A percentile compares a stretch with the other conserved stretches of the same genome.
Evolutionary conservation across 179 eudicot genomes (phyloP).

Genomic region (Dionaea muscipula): DNA sequence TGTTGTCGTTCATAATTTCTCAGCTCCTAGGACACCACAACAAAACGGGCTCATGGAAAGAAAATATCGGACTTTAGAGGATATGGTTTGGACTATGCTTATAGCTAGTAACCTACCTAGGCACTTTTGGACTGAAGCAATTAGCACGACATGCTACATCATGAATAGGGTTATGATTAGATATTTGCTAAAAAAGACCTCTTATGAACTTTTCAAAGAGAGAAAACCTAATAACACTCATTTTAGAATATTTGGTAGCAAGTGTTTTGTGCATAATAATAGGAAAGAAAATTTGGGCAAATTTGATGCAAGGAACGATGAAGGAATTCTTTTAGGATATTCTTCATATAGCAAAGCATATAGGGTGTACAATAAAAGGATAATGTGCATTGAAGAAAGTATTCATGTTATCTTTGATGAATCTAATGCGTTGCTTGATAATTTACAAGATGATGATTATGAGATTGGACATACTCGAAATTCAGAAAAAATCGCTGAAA

Average conservation of each 20-base stretch:
- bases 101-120: neutral
- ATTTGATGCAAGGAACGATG: conserved; percentile 2
- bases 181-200: neutral
- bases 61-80: neutral
- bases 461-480: neutral
- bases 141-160: neutral
- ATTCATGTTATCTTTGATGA: neutral
- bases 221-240: neutral
- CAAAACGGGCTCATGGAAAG: neutral
- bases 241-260: conserved; percentile 2
- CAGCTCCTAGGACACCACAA: conserved; percentile 1
- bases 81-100: conserved; percentile 1
- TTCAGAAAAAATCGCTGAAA: neutral
- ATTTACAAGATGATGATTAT: neutral
- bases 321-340: neutral
- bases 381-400: neutral
- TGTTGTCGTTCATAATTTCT: neutral
- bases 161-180: neutral
- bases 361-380: conserved; percentile 1
- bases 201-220: neutral
- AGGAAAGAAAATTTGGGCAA: neutral
- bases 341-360: neutral
- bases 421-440: neutral
- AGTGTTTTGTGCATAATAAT: neutral
- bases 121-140: conserved; percentile 2